Conservation (phyloP, 352 stramenopile species). For the Globisporangium paddicum region DNA sequence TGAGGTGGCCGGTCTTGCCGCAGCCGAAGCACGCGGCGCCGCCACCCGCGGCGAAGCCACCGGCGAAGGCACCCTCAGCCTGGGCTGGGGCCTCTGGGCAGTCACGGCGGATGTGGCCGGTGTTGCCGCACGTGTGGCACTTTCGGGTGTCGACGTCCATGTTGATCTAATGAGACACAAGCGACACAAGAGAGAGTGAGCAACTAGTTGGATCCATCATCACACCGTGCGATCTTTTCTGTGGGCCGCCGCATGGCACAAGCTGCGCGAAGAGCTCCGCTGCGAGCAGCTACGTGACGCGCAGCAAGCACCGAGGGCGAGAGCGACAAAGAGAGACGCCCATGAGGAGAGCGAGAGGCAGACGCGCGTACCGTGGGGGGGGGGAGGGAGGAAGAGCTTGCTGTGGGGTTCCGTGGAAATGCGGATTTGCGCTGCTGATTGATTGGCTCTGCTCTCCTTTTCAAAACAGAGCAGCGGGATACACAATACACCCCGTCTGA, state of each 20-base stretch:
- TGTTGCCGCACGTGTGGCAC: slow-evolving; percentile 80
- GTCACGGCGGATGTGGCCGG: slow-evolving; percentile 69
- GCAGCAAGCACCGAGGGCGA: not conserved
- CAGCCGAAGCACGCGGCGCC: slow-evolving; percentile 66
- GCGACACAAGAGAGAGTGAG: not conserved
- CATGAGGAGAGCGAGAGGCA: not conserved
- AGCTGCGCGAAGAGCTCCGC: not conserved
- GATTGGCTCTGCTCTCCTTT: slow-evolving; percentile 4
- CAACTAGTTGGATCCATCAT: not conserved
- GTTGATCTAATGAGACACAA: not conserved
- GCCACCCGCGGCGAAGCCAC: slow-evolving; percentile 17
- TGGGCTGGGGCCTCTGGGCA: slow-evolving; percentile 55
- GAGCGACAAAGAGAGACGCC: not conserved
- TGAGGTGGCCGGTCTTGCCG: slow-evolving; percentile 76
- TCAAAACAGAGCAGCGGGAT: not conserved
- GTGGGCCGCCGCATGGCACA: no score
- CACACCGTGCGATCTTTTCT: not conserved
- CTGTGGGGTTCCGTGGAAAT: slow-evolving; percentile 11
- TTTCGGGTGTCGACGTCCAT: slow-evolving; percentile 36
- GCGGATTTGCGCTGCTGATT: slow-evolving; percentile 9
- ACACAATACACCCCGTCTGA: not conserved
- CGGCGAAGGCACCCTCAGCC: slow-evolving; percentile 20
- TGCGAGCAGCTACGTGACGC: not conserved
- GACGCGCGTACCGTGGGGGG: not conserved
- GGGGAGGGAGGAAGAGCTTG: not conserved